These are phyloP conservation scores for Colletotrichum viniferum DNA, from an alignment of 2,329 filamentous ascomycete species.

Conservation along the genomic window DNA sequence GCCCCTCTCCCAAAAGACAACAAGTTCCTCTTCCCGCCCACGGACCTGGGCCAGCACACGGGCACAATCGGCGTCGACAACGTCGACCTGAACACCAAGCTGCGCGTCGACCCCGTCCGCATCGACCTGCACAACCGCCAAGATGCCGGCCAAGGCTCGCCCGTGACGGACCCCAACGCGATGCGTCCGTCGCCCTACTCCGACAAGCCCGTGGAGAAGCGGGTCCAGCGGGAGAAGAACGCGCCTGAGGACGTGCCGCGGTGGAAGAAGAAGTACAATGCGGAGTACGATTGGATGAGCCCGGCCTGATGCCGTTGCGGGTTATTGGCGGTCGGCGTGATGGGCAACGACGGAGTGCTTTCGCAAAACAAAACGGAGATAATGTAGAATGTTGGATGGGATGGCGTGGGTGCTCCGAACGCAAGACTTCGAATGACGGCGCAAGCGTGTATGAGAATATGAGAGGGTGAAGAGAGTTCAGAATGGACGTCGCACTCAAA, in stretches of 20 bases:
- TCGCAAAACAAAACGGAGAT: background rate
- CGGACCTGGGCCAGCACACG: background rate
- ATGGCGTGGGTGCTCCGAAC: background rate
- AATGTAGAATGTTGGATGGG: background rate
- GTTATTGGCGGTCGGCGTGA: background rate
- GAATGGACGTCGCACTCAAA: background rate
- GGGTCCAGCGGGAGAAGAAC: background rate
- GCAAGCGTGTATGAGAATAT: background rate
- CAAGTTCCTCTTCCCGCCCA: background rate
- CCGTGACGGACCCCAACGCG: background rate
- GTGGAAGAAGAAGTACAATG: background rate
- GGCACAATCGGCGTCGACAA: constrained; percentile 13
- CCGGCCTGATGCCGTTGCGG: background rate
- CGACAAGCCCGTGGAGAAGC: background rate
- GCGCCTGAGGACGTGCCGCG: background rate
- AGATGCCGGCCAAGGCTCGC: background rate
- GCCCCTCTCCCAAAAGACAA: constrained; percentile 1
- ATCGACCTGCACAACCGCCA: background rate
- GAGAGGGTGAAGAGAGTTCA: background rate
- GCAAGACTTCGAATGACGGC: background rate
- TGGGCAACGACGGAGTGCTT: background rate
- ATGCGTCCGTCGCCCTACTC: background rate
- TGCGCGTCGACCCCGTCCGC: constrained; percentile 11
- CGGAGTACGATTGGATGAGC: background rate
- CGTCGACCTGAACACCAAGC: background rate